Evolutionary conservation across 2,329 filamentous ascomycete genomes (phyloP).

Genomic region (Pseudocercospora fijiensis): DNA sequence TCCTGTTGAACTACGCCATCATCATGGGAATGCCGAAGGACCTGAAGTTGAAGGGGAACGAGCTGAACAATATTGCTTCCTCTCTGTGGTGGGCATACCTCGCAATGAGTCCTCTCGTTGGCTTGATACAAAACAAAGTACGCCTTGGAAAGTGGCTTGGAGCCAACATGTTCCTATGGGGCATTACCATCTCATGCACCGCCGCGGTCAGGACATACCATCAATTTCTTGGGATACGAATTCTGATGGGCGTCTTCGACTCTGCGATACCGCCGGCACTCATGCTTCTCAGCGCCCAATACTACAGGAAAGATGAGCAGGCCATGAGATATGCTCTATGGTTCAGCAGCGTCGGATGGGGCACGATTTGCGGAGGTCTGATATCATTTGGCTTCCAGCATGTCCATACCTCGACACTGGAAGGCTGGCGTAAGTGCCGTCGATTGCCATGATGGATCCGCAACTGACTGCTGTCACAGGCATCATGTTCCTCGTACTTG

Average conservation of each 20-base stretch:
- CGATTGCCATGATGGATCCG: background rate
- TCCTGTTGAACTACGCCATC: slow-evolving; percentile 63
- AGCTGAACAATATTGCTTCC: slow-evolving; percentile 25
- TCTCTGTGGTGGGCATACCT: slow-evolving; percentile 24
- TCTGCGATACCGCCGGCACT: slow-evolving; percentile 16
- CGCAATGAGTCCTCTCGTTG: slow-evolving; percentile 15
- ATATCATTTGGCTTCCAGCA: slow-evolving; percentile 59
- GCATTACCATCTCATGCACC: slow-evolving; percentile 17
- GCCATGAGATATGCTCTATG: slow-evolving; percentile 62
- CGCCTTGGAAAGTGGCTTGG: slow-evolving; percentile 38
- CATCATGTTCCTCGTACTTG: slow-evolving; percentile 46
- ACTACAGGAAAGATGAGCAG: slow-evolving; percentile 52
- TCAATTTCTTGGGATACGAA: slow-evolving; percentile 19
- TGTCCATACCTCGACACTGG: slow-evolving; percentile 12
- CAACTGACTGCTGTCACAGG: slow-evolving; percentile 11
- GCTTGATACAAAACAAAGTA: slow-evolving; percentile 41
- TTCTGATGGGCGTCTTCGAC: slow-evolving; percentile 23
- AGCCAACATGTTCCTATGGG: slow-evolving; percentile 18
- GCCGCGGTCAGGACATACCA: slow-evolving; percentile 29
- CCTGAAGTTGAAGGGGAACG: slow-evolving; percentile 22
- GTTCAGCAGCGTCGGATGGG: slow-evolving; percentile 62
- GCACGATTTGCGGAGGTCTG: slow-evolving; percentile 56
- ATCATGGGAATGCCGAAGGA: slow-evolving; percentile 56
- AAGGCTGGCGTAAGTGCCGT: slow-evolving; percentile 23
- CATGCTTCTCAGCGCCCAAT: slow-evolving; percentile 27